Conservation (phyloP, 2,329 filamentous ascomycete genomes). For the Amauroascus niger region DNA sequence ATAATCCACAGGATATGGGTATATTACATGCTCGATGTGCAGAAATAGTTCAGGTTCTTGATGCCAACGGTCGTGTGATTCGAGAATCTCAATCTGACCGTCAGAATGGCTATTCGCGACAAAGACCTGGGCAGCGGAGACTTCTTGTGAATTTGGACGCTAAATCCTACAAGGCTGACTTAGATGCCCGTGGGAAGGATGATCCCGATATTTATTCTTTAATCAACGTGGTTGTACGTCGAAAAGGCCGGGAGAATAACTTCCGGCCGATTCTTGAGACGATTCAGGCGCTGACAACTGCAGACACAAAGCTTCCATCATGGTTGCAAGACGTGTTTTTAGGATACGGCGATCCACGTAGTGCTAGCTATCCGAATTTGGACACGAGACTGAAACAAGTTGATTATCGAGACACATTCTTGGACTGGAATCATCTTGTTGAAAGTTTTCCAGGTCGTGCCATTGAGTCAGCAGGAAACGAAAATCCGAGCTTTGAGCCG, state of each 20-base stretch:
- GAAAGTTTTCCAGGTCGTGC: conserved; percentile 82
- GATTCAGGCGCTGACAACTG: conserved; percentile 74
- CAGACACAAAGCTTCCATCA: conserved; percentile 72
- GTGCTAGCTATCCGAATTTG: conserved; percentile 75
- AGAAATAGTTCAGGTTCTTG: conserved; percentile 73
- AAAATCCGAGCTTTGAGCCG: conserved; percentile 65
- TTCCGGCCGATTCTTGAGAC: conserved; percentile 91
- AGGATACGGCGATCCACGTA: conserved; percentile 47
- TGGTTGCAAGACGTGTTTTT: conserved; percentile 97
- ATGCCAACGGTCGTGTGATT: conserved; percentile 69
- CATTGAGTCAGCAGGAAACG: conserved; percentile 66
- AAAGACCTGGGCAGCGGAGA: conserved; percentile 52
- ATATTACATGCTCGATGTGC: conserved; percentile 67
- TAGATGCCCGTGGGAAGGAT: conserved; percentile 53
- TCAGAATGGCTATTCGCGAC: conserved; percentile 49
- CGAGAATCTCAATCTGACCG: conserved; percentile 48
- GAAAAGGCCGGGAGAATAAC: conserved; percentile 86
- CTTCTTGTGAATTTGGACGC: conserved; percentile 76
- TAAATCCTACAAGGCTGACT: conserved; percentile 66
- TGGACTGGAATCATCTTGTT: conserved; percentile 89
- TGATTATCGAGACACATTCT: conserved; percentile 87
- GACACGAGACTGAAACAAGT: conserved; percentile 66
- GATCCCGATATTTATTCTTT: conserved; percentile 69
- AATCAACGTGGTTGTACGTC: conserved; percentile 76
- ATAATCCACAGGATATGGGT: conserved; percentile 45